Evolutionary conservation across 805 yeast genomes (phyloP).

Genomic region (Soucietia sequanensis): DNA sequence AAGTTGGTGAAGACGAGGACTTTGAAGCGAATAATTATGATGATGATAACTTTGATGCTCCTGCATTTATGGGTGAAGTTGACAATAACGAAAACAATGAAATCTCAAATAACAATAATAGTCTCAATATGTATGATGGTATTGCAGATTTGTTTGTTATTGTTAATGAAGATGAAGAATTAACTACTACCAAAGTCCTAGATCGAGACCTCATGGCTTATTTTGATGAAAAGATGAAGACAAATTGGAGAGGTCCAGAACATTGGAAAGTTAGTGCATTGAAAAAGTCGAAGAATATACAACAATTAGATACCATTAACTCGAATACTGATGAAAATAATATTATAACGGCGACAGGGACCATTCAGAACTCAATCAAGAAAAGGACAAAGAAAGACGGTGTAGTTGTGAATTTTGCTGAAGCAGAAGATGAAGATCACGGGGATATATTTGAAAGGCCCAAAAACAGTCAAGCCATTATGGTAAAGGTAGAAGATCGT

Average conservation of each 20-base stretch:
- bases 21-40: slow-evolving; percentile 6
- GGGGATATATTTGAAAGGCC: slow-evolving; percentile 35
- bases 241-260: slow-evolving; percentile 86
- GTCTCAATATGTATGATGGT: slow-evolving; percentile 9
- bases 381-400: slow-evolving; percentile 22
- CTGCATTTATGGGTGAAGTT: slow-evolving; percentile 18
- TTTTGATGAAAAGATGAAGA: slow-evolving; percentile 68
- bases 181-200: slow-evolving; percentile 26
- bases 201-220: slow-evolving; percentile 73
- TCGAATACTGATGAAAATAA: slow-evolving; percentile 2
- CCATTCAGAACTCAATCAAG: too few relatives aligned
- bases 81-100: slow-evolving; percentile 24
- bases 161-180: slow-evolving; percentile 12
- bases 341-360: slow-evolving; percentile 1
- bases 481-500: slow-evolving; percentile 5
- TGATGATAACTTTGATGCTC: slow-evolving; percentile 22
- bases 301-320: slow-evolving; percentile 3
- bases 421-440: slow-evolving; percentile 27
- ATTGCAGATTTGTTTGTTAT: not conserved
- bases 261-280: slow-evolving; percentile 82
- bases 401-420: slow-evolving; percentile 29
- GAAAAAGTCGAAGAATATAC: slow-evolving; percentile 40
- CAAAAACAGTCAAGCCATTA: slow-evolving; percentile 15
- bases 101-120: slow-evolving; percentile 15
- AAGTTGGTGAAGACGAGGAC: slow-evolving; percentile 7